Conservation (phyloP, 192 early-diverging fungal species). For the Coemansia nantahalensis region DNA sequence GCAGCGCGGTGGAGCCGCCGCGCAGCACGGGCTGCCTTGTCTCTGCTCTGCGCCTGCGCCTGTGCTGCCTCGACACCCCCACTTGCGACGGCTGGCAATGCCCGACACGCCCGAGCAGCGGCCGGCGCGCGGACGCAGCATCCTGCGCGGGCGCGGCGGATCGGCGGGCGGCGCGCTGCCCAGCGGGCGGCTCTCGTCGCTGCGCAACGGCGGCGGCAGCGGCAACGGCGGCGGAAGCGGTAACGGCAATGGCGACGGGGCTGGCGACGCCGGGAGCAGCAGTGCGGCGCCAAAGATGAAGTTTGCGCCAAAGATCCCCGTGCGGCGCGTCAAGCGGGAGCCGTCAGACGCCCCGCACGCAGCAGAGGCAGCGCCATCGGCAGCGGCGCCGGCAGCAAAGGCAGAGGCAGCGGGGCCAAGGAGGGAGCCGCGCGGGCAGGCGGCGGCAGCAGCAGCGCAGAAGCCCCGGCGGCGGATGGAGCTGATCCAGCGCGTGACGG, state of each 20-base stretch:
- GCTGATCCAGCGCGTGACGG: conserved; percentile 23
- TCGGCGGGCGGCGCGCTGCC: conserved; percentile 11
- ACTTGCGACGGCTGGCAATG: conserved; percentile 4
- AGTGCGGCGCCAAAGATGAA: conserved; percentile 5
- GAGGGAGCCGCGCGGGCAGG: conserved; percentile 4
- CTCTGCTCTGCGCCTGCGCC: no score
- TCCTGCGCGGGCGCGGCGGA: conserved; percentile 8
- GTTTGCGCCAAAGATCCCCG: conserved; percentile 31
- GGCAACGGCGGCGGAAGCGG: no score
- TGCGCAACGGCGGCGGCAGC: conserved; percentile 3
- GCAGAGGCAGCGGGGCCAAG: not conserved
- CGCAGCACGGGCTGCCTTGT: no score
- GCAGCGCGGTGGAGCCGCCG: no score
- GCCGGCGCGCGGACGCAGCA: conserved; percentile 22
- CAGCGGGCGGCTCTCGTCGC: conserved; percentile 15
- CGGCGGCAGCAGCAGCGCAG: not conserved
- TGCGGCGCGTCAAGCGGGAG: conserved; percentile 33
- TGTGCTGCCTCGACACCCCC: no score
- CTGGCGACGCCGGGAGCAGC: not conserved
- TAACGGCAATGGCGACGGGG: no score
- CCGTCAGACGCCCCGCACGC: not conserved
- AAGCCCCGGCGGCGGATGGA: conserved; percentile 2
- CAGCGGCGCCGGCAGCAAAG: conserved; percentile 6
- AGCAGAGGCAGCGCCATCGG: not conserved
- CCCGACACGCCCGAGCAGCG: conserved; percentile 22